phyloP scores from a whole-genome alignment of 208 protist genomes.

The Tetramitus jugosus region DNA sequence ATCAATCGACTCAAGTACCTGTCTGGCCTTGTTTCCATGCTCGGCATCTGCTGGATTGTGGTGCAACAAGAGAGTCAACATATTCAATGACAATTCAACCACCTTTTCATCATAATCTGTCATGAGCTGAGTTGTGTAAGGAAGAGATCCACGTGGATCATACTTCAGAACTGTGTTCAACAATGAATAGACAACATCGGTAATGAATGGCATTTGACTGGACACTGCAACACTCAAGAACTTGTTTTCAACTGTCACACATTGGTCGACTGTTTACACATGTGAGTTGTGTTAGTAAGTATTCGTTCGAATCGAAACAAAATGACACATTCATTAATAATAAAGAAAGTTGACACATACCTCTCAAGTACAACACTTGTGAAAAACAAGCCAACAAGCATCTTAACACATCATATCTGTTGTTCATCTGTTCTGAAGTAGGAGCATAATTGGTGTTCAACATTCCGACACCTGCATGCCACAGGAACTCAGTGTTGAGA shows the following conservation, averaged over 20 bases:
- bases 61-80: neutral
- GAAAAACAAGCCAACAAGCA: neutral
- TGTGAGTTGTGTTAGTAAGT: too few species aligned
- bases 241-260: neutral
- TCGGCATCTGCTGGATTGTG: neutral
- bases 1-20: neutral
- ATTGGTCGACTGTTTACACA: too few species aligned
- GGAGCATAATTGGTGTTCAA: neutral
- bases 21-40: neutral
- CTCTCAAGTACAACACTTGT: neutral
- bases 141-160: slow-evolving; percentile 9
- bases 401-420: slow-evolving; percentile 19
- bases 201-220: neutral
- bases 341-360: too few species aligned
- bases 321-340: too few species aligned
- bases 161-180: slow-evolving; percentile 13
- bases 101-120: neutral
- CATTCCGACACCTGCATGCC: neutral
- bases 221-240: neutral
- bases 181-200: slow-evolving; percentile 2
- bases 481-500: neutral
- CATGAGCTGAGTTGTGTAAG: slow-evolving; percentile 3
- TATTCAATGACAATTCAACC: neutral
- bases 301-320: too few species aligned
- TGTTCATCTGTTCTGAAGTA: slow-evolving; percentile 6